Percentiles rank a stretch among this genome's conserved stretches.
These are phyloP conservation scores for Eimeria falciformis DNA, from an alignment of 169 alveolate genomes.

Conservation along the genomic window DNA sequence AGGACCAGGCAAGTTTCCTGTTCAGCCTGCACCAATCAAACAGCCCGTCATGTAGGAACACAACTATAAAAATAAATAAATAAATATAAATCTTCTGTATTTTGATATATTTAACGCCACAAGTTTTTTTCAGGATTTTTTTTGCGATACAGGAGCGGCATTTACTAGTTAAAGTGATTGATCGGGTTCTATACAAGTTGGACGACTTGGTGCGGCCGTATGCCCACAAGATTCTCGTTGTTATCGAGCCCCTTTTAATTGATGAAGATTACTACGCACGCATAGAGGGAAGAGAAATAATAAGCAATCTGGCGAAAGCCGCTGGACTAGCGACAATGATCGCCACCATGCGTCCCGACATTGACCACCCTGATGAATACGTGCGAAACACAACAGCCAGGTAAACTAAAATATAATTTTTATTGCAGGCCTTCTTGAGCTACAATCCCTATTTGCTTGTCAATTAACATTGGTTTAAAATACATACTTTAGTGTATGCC, in stretches of 20 bases:
- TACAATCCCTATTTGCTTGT: too few species aligned
- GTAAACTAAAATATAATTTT: not conserved
- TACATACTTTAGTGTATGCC: too few species aligned
- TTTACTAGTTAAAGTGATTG: conserved; percentile 98
- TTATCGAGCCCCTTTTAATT: conserved; percentile 98
- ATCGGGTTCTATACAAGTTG: conserved; percentile 96
- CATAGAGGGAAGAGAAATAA: conserved; percentile 99
- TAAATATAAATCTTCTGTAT: too few species aligned
- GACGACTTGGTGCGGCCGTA: conserved; percentile 98
- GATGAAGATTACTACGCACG: conserved; percentile 99
- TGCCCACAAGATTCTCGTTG: conserved; percentile 98
- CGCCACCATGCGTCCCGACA: conserved; percentile 99
- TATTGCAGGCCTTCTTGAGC: too few species aligned
- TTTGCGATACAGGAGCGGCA: conserved; percentile 96
- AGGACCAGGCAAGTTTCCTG: conserved; percentile 83
- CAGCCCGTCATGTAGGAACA: not conserved
- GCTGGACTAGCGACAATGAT: conserved; percentile 99
- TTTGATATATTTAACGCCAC: not conserved
- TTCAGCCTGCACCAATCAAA: too few species aligned
- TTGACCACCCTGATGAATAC: conserved; percentile 99
- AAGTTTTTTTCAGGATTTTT: too few species aligned
- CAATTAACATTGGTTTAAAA: too few species aligned
- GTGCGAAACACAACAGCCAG: conserved; percentile 97
- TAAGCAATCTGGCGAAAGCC: conserved; percentile 95
- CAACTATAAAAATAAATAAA: not conserved